Evolutionary conservation across 176 grass and related monocot species (phyloP).

Genomic region (Carex littledalei): DNA sequence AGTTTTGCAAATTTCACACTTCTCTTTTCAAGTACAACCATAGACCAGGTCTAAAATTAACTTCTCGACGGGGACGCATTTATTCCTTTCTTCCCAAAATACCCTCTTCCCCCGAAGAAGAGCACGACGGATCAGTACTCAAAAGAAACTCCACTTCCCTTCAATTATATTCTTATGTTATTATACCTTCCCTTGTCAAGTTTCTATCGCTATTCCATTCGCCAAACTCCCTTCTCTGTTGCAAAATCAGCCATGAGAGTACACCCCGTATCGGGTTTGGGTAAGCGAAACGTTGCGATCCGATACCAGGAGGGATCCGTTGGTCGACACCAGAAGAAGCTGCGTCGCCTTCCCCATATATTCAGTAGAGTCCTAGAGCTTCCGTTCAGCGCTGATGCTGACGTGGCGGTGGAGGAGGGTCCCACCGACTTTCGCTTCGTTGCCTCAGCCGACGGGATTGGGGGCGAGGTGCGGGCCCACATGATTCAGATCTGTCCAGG

Average conservation of each 20-base stretch:
- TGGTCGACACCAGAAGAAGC: constrained; percentile 55
- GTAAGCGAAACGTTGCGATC: constrained; percentile 41
- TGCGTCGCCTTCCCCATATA: constrained; percentile 88
- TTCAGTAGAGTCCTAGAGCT: constrained; percentile 95
- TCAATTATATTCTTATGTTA: neutral
- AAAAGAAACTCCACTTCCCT: neutral
- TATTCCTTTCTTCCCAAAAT: constrained; percentile 22
- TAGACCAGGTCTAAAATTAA: neutral
- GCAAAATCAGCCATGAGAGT: constrained; percentile 33
- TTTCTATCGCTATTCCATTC: neutral
- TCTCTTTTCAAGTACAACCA: neutral
- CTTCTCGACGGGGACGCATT: neutral
- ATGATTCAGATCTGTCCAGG: constrained; percentile 88
- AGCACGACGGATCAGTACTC: neutral
- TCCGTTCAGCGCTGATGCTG: constrained; percentile 76
- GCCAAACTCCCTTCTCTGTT: neutral
- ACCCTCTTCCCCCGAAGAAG: neutral
- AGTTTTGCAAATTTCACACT: no score
- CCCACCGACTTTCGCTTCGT: constrained; percentile 71
- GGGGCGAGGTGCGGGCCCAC: constrained; percentile 46
- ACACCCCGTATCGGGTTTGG: constrained; percentile 29
- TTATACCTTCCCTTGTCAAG: neutral
- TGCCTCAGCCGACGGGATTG: constrained; percentile 40
- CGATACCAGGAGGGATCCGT: constrained; percentile 13
- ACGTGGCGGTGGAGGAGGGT: constrained; percentile 75